Evolutionary conservation across 1,284 basidiomycete genomes (phyloP), one percentile per base, ranked within the genome.

Genomic region (Inonotus hispidus): DNA sequence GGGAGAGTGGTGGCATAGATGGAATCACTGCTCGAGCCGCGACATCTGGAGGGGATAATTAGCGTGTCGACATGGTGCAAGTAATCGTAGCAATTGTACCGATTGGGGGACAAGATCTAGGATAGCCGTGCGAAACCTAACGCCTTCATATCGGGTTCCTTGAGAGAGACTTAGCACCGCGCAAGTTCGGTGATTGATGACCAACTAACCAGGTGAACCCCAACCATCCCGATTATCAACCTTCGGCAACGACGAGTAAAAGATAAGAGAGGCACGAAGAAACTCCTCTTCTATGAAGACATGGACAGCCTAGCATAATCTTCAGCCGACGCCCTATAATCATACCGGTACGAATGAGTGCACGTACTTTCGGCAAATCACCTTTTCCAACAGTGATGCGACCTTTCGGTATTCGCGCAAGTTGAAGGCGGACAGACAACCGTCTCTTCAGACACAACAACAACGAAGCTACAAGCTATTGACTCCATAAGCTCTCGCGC

Each of bases 201-300:
- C 32, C 32, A 50, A 35, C 81, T 60, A 65, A 85, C 88, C 87
- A 62, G 87, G 90, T 66, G 78, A 74, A 16, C 92, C 92, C 91
- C 92, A 94, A 13, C 92, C 92, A 63, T 87, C 83, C 66, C 91
- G 92, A 63, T 77, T 75, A 1, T 81, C 82, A 50, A 84, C 82
- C 66, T 83, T 87, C 11, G 92, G 91, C 64, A 88, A 80, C 13
- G 87, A 87, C 68, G 91, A 84, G 71, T 90, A 84, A 14, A 87
- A 81, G 63, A 93, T 82, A 47, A 93, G 77, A 66, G 90, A 90
- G 25, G 88, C 80, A 19, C 92, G 83, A 4, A 85, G 81, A 71
- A 90, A 92, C 69, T 95, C 92, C 65, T 88, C 86, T 63, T 81
- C 78, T 63, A 94, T 83, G 68, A 89, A 90, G 59, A 82, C 77